phyloP scores from a whole-genome alignment of 2,329 filamentous ascomycete species.

The Mariannaea elegans region DNA sequence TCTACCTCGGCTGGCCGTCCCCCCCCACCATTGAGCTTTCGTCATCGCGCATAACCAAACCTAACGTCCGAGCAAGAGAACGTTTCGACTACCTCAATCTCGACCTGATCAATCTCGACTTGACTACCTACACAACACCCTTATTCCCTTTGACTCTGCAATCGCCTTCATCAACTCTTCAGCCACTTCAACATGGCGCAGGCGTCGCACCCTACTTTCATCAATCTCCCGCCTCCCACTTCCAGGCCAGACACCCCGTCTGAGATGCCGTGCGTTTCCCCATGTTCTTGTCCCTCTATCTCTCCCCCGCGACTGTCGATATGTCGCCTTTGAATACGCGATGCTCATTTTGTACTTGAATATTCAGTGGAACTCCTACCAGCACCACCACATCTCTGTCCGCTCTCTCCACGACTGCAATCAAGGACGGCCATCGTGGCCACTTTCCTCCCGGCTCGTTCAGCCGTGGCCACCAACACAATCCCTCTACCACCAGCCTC shows the following conservation, averaged over 20 bases:
- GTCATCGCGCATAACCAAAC: slow-evolving; percentile 14
- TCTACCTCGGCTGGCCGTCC: neutral
- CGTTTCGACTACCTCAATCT: neutral
- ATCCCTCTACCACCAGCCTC: slow-evolving; percentile 73
- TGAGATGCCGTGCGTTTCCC: slow-evolving; percentile 80
- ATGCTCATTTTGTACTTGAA: slow-evolving; percentile 24
- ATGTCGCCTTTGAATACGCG: slow-evolving; percentile 4
- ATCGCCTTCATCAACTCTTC: slow-evolving; percentile 7
- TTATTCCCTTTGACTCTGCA: neutral
- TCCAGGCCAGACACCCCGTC: slow-evolving; percentile 88
- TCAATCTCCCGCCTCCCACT: slow-evolving; percentile 83
- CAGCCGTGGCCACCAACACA: slow-evolving; percentile 66
- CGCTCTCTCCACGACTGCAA: slow-evolving; percentile 89
- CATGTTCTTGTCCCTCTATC: neutral
- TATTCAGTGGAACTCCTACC: slow-evolving; percentile 84
- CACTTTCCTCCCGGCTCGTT: slow-evolving; percentile 68
- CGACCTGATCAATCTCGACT: neutral
- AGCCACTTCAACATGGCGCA: slow-evolving; percentile 47
- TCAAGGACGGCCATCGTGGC: slow-evolving; percentile 95
- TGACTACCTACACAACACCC: too few species aligned
- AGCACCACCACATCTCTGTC: slow-evolving; percentile 92
- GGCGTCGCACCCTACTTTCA: slow-evolving; percentile 69
- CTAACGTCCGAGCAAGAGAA: neutral
- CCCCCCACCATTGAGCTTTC: slow-evolving; percentile 8
- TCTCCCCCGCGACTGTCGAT: slow-evolving; percentile 7